These are phyloP conservation scores for Adiantum capillusveneris DNA, from an alignment of 75 land plant species.

Conservation along the genomic window DNA sequence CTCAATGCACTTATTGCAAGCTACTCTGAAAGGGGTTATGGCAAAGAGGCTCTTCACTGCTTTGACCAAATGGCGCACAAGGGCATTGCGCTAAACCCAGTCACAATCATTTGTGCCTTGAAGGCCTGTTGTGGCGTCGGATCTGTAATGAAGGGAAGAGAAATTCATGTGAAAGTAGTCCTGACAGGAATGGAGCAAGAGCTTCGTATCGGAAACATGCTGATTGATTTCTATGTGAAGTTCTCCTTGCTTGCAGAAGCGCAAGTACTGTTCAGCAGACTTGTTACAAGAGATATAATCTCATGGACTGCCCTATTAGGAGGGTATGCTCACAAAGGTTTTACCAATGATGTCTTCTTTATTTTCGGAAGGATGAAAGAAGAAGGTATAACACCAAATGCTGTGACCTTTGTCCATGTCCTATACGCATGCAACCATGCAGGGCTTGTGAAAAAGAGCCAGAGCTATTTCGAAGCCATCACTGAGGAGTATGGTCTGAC, in stretches of 20 bases:
- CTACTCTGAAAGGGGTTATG: too few species aligned
- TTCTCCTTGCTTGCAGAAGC: constrained; percentile 3
- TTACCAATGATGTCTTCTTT: background rate
- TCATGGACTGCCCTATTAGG: constrained; percentile 17
- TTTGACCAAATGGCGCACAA: too few species aligned
- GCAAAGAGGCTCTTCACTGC: too few species aligned
- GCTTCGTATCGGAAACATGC: background rate
- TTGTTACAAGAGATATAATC: constrained; percentile 4
- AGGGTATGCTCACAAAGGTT: background rate
- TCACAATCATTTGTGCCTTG: too few species aligned
- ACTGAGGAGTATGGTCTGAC: background rate
- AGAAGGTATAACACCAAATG: background rate
- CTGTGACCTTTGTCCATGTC: background rate
- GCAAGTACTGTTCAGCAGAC: background rate
- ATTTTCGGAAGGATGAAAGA: background rate
- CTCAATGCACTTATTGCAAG: background rate
- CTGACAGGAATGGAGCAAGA: background rate
- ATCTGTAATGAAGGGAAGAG: too few species aligned
- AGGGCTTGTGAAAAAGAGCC: background rate
- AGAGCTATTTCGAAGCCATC: constrained; percentile 1
- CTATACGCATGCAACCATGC: constrained; percentile 2
- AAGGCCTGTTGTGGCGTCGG: too few species aligned
- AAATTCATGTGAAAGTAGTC: too few species aligned
- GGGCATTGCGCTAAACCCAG: too few species aligned
- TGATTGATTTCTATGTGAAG: constrained; percentile 6